A percentile compares a stretch with the other conserved stretches of the same genome.
Evolutionary conservation across 306 rosid species (phyloP).

Genomic region (Cucurbita maxima): DNA sequence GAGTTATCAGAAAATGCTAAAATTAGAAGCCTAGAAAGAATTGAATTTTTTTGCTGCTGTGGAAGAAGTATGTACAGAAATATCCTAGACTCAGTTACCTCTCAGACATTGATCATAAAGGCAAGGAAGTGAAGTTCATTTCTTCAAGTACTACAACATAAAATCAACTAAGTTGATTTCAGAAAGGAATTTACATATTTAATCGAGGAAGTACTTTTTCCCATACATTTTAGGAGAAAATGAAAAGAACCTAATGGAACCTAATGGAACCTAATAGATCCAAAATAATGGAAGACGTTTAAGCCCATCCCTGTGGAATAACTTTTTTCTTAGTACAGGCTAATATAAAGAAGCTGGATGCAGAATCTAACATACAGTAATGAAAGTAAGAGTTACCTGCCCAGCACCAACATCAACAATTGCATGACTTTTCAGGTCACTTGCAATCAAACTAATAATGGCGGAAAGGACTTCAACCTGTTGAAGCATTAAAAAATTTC

Average conservation of each 20-base stretch:
- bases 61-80: too few relatives aligned
- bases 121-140: not conserved
- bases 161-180: not conserved
- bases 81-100: too few relatives aligned
- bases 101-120: not conserved
- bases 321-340: not conserved
- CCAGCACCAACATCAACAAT: slow-evolving; percentile 91
- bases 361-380: slow-evolving; percentile 7
- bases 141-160: not conserved
- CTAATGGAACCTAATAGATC: not conserved
- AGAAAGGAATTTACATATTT: not conserved
- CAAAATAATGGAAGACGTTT: not conserved
- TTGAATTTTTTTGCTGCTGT: too few relatives aligned
- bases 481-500: not conserved
- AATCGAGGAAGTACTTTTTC: not conserved
- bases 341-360: not conserved
- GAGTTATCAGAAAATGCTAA: not conserved
- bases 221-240: not conserved
- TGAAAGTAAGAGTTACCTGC: slow-evolving; percentile 39
- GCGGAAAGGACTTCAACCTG: slow-evolving; percentile 81
- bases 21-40: not conserved
- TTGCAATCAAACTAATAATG: slow-evolving; percentile 37
- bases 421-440: slow-evolving; percentile 30
- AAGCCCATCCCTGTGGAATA: not conserved
- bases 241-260: not conserved